Conservation (phyloP, 768 basidiomycete species). For the Rubroboletus pulcherrimus region DNA sequence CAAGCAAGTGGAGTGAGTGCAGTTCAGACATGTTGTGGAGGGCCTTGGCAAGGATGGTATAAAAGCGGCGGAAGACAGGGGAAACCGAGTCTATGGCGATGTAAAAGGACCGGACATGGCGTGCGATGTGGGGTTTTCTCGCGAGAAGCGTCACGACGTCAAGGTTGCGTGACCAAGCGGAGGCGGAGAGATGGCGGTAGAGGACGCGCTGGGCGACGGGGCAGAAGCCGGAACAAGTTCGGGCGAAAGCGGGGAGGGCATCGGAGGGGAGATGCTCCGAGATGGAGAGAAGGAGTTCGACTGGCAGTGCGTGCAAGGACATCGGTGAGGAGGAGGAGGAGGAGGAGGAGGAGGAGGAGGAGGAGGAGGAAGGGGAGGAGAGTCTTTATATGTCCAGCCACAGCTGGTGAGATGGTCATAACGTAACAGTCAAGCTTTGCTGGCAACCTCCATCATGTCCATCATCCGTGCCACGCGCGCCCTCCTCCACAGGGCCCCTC, state of each 20-base stretch:
- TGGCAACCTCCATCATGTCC: conserved; percentile 8
- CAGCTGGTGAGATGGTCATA: not conserved
- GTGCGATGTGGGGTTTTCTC: conserved; percentile 51
- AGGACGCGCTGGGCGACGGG: conserved; percentile 56
- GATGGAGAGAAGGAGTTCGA: conserved; percentile 60
- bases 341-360: not conserved
- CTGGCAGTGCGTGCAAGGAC: conserved; percentile 49
- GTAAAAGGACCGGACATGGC: conserved; percentile 58
- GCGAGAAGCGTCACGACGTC: conserved; percentile 55
- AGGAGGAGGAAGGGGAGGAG: not conserved
- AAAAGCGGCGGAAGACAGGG: conserved; percentile 44
- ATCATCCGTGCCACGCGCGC: not conserved
- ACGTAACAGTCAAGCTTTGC: conserved; percentile 10
- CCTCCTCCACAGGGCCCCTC: not conserved
- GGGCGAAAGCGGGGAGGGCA: conserved; percentile 49
- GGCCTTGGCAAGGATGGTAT: conserved; percentile 47
- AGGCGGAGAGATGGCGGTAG: conserved; percentile 54
- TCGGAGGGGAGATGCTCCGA: conserved; percentile 32
- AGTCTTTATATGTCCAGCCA: not conserved
- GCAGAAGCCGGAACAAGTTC: conserved; percentile 38
- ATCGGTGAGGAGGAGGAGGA: conserved; percentile 21
- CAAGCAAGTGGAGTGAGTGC: conserved; percentile 45
- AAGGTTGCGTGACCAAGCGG: conserved; percentile 43
- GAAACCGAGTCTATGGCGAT: conserved; percentile 45
- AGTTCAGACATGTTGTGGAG: conserved; percentile 61